These are phyloP conservation scores for Hydrangea macrophylla DNA, from an alignment of 148 eudicot genomes.

Conservation along the genomic window DNA sequence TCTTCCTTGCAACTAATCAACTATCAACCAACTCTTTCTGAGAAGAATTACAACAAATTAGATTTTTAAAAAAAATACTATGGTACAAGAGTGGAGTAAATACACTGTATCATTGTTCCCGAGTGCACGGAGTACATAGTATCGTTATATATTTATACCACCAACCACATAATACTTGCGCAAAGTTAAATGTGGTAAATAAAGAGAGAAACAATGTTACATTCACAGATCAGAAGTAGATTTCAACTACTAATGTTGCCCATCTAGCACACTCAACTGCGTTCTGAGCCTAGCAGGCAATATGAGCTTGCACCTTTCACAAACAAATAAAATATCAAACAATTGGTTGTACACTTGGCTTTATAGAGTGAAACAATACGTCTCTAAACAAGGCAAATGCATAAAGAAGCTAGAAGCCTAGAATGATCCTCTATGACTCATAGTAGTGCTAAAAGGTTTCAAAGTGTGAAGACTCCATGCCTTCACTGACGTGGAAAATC, in stretches of 20 bases:
- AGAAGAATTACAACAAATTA: not conserved
- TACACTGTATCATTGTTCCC: not conserved
- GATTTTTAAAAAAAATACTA: not conserved
- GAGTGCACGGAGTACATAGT: not conserved
- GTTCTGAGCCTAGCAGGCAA: slow-evolving; percentile 71
- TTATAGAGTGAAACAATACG: not conserved
- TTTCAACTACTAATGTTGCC: slow-evolving; percentile 56
- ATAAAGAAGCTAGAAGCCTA: not conserved
- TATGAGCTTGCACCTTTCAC: slow-evolving; percentile 66
- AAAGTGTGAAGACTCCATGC: not conserved
- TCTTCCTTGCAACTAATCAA: not conserved
- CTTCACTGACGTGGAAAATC: not conserved
- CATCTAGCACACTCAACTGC: slow-evolving; percentile 67
- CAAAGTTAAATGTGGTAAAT: not conserved
- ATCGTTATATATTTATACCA: not conserved
- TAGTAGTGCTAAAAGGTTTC: not conserved
- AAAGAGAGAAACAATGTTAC: slow-evolving; percentile 10
- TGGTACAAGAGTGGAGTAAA: not conserved
- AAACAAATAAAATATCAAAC: not conserved
- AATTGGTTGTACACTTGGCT: not conserved
- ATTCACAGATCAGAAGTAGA: slow-evolving; percentile 42
- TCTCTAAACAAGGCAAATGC: not conserved
- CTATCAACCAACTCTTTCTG: not conserved
- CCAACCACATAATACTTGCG: no score
- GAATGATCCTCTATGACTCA: not conserved